These are phyloP conservation scores for Cudoniella acicularis DNA, from an alignment of 495 filamentous ascomycete species.

Conservation along the genomic window DNA sequence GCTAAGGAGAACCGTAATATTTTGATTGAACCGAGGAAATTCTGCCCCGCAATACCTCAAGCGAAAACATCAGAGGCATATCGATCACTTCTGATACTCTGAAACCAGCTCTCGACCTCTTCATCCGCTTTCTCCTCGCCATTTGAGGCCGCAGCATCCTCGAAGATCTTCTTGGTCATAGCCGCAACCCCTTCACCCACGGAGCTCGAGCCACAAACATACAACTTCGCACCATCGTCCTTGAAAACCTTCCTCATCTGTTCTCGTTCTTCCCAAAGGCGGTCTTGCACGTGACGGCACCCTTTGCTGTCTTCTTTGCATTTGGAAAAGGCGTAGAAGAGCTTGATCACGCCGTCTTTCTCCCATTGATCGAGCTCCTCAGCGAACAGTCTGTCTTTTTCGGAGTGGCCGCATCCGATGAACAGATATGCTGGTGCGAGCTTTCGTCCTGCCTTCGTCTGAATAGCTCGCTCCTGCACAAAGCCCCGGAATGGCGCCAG, in stretches of 20 bases:
- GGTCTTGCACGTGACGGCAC: conserved; percentile 59
- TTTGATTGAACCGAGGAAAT: no score
- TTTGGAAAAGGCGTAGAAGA: conserved; percentile 55
- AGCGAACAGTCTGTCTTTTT: conserved; percentile 56
- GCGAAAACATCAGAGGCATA: conserved; percentile 69
- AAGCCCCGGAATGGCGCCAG: conserved; percentile 71
- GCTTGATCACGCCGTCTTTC: conserved; percentile 49
- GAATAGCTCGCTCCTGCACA: conserved; percentile 60
- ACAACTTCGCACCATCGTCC: conserved; percentile 55
- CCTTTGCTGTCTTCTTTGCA: conserved; percentile 32
- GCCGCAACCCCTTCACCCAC: conserved; percentile 58
- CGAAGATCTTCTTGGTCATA: conserved; percentile 46
- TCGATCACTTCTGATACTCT: conserved; percentile 53
- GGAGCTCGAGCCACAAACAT: conserved; percentile 61
- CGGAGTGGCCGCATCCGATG: conserved; percentile 56
- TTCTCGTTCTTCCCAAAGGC: conserved; percentile 47
- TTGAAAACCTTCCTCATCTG: conserved; percentile 51
- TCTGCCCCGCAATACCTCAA: neutral
- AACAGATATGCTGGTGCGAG: conserved; percentile 61
- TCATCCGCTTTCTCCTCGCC: conserved; percentile 38
- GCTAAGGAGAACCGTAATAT: no score
- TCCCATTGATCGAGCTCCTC: conserved; percentile 59
- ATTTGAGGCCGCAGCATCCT: conserved; percentile 27
- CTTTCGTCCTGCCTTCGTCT: conserved; percentile 45
- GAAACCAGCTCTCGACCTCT: conserved; percentile 51